These are phyloP conservation scores for Aspergillus tanneri DNA, from an alignment of 2,329 filamentous ascomycete genomes.

Conservation along the genomic window DNA sequence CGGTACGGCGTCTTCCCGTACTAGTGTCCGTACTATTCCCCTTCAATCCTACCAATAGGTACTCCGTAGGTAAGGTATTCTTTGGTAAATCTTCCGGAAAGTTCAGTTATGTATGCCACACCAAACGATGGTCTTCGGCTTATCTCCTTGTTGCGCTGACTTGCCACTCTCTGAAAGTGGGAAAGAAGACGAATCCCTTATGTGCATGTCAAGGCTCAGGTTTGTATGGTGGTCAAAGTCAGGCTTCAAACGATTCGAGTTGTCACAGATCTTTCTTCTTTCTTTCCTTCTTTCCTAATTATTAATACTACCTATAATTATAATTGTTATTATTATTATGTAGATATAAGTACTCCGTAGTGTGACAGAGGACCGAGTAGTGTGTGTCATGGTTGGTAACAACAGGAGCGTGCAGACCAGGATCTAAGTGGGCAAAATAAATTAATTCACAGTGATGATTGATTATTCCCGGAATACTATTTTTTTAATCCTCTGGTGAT, in stretches of 20 bases:
- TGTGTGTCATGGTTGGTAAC: not conserved
- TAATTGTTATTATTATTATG: not conserved
- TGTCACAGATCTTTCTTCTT: no score
- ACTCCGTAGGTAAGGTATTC: no score
- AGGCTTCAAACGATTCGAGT: no score
- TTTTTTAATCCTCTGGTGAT: not conserved
- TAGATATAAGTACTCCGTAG: not conserved
- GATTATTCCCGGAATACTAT: slow-evolving; percentile 1
- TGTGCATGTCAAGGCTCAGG: no score
- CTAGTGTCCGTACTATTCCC: not conserved
- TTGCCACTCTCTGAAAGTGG: no score
- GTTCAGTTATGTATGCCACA: no score
- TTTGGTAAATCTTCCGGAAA: not conserved
- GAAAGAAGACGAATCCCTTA: no score
- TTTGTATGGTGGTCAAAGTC: no score
- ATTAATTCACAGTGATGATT: not conserved
- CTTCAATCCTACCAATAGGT: not conserved
- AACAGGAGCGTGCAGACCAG: not conserved
- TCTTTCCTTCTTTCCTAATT: no score
- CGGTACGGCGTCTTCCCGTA: not conserved
- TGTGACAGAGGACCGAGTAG: not conserved
- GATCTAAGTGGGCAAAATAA: slow-evolving; percentile 1
- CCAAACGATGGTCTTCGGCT: no score
- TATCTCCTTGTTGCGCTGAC: no score
- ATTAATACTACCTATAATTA: not conserved